phyloP scores from a whole-genome alignment of 2,329 filamentous ascomycete species.

The Pseudocercospora musae region DNA sequence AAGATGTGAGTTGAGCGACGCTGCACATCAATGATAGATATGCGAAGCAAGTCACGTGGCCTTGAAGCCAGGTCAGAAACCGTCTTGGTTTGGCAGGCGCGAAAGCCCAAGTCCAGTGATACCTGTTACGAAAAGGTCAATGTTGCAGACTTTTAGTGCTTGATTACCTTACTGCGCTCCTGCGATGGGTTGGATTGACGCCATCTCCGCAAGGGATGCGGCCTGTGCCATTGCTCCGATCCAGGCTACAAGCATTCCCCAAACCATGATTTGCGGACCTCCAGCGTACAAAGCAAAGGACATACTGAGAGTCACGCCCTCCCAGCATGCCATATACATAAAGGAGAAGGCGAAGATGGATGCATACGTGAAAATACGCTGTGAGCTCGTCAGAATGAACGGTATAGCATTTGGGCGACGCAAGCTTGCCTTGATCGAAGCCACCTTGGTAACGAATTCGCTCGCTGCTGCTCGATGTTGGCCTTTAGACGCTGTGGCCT shows the following conservation, averaged over 20 bases:
- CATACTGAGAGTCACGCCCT: constrained; percentile 2
- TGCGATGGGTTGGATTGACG: constrained; percentile 37
- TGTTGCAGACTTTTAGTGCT: neutral
- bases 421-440: neutral
- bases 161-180: constrained; percentile 10
- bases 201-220: constrained; percentile 33
- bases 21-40: constrained; percentile 3
- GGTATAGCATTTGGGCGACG: too few species aligned
- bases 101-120: constrained; percentile 37
- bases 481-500: neutral
- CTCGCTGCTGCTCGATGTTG: neutral
- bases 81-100: constrained; percentile 39
- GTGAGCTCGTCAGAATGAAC: neutral
- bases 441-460: neutral
- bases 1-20: neutral
- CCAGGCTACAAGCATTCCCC: constrained; percentile 6
- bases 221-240: constrained; percentile 4
- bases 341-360: constrained; percentile 7
- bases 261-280: constrained; percentile 1
- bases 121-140: neutral
- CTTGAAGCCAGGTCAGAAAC: constrained; percentile 41
- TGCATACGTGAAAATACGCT: constrained; percentile 1
- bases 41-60: neutral
- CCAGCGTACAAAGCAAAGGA: constrained; percentile 4
- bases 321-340: constrained; percentile 3